Evolutionary conservation across 164 flowering plant genomes (phyloP).

Genomic region (Macadamia tetraphylla): DNA sequence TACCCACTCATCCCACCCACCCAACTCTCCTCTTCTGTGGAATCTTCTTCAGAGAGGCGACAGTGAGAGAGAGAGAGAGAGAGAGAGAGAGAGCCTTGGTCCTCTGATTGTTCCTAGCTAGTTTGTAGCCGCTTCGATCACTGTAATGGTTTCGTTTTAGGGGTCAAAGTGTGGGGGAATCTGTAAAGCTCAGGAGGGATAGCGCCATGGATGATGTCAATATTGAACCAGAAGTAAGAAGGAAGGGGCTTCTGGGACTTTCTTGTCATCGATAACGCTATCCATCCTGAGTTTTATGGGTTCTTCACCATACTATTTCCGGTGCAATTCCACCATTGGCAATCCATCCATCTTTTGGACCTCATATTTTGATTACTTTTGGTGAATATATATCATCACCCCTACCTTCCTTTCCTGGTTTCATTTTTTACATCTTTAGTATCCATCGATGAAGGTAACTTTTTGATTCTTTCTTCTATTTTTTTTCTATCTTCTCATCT

Average conservation of each 20-base stretch:
- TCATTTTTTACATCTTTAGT: too few species aligned
- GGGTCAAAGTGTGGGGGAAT: slow-evolving; percentile 22
- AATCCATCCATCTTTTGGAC: too few species aligned
- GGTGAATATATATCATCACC: neutral
- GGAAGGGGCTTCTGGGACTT: too few species aligned
- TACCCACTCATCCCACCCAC: neutral
- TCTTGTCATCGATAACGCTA: slow-evolving; percentile 9
- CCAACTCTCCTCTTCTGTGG: neutral
- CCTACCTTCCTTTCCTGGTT: neutral
- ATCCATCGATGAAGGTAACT: too few species aligned
- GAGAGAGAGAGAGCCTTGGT: neutral
- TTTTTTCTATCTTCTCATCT: too few species aligned
- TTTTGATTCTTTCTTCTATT: too few species aligned
- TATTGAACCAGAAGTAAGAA: too few species aligned
- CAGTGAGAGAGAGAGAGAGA: too few species aligned
- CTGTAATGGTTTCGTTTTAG: neutral
- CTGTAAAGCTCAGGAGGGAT: slow-evolving; percentile 76
- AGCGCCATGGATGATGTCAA: slow-evolving; percentile 36
- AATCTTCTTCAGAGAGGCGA: too few species aligned
- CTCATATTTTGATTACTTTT: neutral
- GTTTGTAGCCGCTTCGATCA: too few species aligned
- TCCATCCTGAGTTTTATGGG: slow-evolving; percentile 20
- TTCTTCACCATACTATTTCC: slow-evolving; percentile 9
- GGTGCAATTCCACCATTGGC: neutral
- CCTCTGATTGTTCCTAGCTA: neutral